These are phyloP conservation scores for Styphnolobium japonicum DNA, from an alignment of 306 rosid genomes.

Conservation along the genomic window DNA sequence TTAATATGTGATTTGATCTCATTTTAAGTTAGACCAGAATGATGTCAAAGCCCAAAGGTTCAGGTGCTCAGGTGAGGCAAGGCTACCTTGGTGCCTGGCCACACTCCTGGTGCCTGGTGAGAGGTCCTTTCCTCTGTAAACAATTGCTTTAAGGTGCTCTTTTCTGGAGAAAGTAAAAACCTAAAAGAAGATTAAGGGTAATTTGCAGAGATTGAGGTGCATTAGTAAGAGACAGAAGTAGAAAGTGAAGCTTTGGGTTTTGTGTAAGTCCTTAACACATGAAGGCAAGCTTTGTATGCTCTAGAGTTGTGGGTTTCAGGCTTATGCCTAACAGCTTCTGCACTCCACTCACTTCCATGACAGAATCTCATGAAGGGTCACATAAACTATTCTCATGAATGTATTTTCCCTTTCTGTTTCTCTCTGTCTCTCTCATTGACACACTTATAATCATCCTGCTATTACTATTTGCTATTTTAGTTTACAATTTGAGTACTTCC, in stretches of 20 bases:
- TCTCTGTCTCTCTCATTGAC: background rate
- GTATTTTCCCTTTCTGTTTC: background rate
- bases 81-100: background rate
- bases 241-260: slow-evolving; percentile 8
- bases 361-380: background rate
- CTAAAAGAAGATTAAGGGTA: background rate
- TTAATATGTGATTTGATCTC: background rate
- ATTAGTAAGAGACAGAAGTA: background rate
- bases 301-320: background rate
- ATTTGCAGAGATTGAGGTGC: background rate
- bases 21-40: background rate
- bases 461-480: background rate
- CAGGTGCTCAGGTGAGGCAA: background rate
- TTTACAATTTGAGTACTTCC: background rate
- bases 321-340: background rate
- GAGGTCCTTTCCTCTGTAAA: background rate
- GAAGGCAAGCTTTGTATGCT: background rate
- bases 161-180: background rate
- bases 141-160: background rate
- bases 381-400: background rate
- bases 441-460: background rate
- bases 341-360: background rate
- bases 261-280: background rate
- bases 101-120: background rate
- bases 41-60: slow-evolving; percentile 12